These are phyloP conservation scores for Bothriochloa decipiens DNA, from an alignment of 176 grass and related monocot genomes.

Conservation along the genomic window DNA sequence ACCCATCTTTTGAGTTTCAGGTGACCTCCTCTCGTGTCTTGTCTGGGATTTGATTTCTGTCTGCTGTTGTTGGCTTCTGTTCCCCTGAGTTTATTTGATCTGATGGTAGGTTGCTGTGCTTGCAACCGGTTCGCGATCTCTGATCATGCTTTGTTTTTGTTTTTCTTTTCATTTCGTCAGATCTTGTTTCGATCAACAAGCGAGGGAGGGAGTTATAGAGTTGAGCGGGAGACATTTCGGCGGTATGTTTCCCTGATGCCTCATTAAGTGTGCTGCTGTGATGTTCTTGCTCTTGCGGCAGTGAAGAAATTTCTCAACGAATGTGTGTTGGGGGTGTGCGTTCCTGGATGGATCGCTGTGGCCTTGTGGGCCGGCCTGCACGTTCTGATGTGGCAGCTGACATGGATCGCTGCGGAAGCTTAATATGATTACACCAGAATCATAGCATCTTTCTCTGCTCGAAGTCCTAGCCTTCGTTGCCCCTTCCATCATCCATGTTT, in stretches of 20 bases:
- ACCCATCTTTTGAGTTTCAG: not conserved
- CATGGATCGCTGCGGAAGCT: conserved; percentile 1
- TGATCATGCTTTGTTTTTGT: not conserved
- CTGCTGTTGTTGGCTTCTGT: not conserved
- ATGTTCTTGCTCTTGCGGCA: not conserved
- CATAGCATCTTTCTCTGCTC: not conserved
- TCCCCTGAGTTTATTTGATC: conserved; percentile 7
- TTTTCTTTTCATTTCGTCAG: not conserved
- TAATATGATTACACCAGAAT: not conserved
- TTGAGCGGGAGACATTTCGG: not conserved
- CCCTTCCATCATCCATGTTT: not conserved
- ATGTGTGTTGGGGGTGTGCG: not conserved
- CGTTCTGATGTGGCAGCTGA: conserved; percentile 19
- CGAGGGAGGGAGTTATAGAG: not conserved
- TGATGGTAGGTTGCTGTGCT: not conserved
- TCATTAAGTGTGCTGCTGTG: not conserved
- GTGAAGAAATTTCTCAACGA: not conserved
- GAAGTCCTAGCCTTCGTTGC: not conserved
- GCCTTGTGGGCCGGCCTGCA: not conserved
- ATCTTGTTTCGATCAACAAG: conserved; percentile 30
- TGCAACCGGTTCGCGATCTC: not conserved
- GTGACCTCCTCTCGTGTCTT: conserved; percentile 22
- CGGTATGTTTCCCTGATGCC: conserved; percentile 20
- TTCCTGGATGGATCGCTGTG: conserved; percentile 11
- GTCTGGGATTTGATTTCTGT: not conserved